Evolutionary conservation across 2,329 filamentous ascomycete genomes (phyloP), one percentile per base, ranked within the genome.

Genomic region (Monosporascus sp.): DNA sequence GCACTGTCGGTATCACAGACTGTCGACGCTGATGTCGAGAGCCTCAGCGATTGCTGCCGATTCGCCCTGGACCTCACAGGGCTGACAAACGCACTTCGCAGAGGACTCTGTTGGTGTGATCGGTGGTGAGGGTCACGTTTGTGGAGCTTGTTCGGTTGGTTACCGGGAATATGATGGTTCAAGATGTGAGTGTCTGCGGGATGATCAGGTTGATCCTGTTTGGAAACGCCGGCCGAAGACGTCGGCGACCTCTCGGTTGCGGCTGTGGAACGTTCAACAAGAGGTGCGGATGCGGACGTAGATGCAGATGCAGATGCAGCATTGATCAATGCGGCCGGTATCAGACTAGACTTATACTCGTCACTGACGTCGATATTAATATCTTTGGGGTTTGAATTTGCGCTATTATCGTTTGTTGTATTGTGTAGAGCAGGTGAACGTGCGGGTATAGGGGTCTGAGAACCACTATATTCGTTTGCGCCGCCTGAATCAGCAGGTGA

Each of bases 71-170:
- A 31, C 18, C 24, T 26, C 43, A 24, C 43, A 22, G 43, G 20
- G 17, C 20, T 17, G 43, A 46, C 20, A 28, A 46, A 26, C 15
- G 43, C 24, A 11, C 43, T 46, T n/a, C 43, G 22, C 24, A 46
- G 22, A n/a, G 43, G 22, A 28, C 43, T 28, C 20, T 46, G 11
- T 24, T 46, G 43, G 43, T 46, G 43, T 31, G 43, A 46, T 49
- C 57, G 47, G 14, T 58, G 53, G 52, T 59, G 57, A 45, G 58
- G 57, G 31, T 64, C 56, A 35, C 55, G 58, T 49, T 57, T 59
- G 44, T 60, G 55, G 40, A 60, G 50, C 40, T 53, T 56, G 35
- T 57, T 55, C 9, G 56, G 52, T 24, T 52, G 37, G 49, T 51
- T 47, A 28, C 54, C 26, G 11, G 48, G 51, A 17, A 56, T 51